Conservation (phyloP, 768 basidiomycete genomes). For the Leucosporidium scottii region DNA sequence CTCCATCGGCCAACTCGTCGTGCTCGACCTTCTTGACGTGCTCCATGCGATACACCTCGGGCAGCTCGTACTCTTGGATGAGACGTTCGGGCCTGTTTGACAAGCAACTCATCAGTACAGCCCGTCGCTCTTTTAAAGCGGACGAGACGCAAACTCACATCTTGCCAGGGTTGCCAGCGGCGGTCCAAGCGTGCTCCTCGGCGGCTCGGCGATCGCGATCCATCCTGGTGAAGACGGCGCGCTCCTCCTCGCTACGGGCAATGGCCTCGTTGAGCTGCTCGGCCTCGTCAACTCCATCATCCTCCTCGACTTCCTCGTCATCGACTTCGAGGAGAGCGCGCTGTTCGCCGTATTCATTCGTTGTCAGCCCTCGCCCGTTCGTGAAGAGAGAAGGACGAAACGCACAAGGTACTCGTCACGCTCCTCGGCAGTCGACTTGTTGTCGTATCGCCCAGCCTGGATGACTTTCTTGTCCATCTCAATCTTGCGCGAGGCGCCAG, state of each 20-base stretch:
- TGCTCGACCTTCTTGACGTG: conserved; percentile 54
- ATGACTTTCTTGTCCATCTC: conserved; percentile 86
- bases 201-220: conserved; percentile 72
- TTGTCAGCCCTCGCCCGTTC: neutral
- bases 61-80: conserved; percentile 81
- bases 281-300: conserved; percentile 44
- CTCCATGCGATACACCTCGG: conserved; percentile 68
- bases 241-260: conserved; percentile 74
- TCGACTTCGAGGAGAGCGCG: conserved; percentile 60
- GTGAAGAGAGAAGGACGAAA: conserved; percentile 13
- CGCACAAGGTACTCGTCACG: conserved; percentile 88
- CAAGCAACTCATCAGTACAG: neutral
- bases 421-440: conserved; percentile 95
- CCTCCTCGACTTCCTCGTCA: conserved; percentile 44
- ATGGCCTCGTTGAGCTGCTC: conserved; percentile 83
- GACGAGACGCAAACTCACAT: no score
- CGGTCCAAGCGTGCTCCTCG: conserved; percentile 59
- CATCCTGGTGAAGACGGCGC: conserved; percentile 67
- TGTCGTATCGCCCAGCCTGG: conserved; percentile 97
- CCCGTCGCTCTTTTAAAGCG: no score
- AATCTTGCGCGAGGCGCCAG: conserved; percentile 87
- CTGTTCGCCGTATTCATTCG: conserved; percentile 44
- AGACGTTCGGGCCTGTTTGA: conserved; percentile 62
- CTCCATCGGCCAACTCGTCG: conserved; percentile 49
- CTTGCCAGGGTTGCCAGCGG: conserved; percentile 60